Conservation (phyloP, 2,329 filamentous ascomycete species). For the Colletotrichum acutatum region DNA sequence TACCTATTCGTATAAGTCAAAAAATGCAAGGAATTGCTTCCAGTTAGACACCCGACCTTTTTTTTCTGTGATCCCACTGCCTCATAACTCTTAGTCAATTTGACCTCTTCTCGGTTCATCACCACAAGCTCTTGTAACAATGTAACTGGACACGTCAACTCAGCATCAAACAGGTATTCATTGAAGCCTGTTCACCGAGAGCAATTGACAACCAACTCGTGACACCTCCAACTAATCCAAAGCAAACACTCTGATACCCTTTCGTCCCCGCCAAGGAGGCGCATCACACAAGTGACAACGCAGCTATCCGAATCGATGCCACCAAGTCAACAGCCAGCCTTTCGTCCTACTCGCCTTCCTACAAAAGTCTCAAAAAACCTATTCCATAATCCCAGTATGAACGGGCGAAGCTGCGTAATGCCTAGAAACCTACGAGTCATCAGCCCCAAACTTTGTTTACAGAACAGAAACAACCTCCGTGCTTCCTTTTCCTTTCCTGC, state of each 20-base stretch:
- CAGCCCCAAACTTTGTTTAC: neutral
- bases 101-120: neutral
- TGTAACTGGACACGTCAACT: neutral
- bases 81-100: neutral
- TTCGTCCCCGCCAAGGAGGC: neutral
- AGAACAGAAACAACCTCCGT: neutral
- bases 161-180: neutral
- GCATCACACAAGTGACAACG: neutral
- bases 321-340: neutral
- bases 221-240: neutral
- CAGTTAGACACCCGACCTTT: neutral
- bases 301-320: neutral
- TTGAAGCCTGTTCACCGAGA: neutral
- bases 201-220: neutral
- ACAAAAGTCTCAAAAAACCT: neutral
- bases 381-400: neutral
- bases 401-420: neutral
- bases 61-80: neutral
- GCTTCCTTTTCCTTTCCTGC: neutral
- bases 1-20: neutral
- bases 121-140: neutral
- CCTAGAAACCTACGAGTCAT: neutral
- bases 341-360: neutral
- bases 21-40: neutral
- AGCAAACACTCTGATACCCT: neutral